Base-by-base conservation (phyloP, 192 early-diverging fungal species). In the Backusella australiensis region DNA sequence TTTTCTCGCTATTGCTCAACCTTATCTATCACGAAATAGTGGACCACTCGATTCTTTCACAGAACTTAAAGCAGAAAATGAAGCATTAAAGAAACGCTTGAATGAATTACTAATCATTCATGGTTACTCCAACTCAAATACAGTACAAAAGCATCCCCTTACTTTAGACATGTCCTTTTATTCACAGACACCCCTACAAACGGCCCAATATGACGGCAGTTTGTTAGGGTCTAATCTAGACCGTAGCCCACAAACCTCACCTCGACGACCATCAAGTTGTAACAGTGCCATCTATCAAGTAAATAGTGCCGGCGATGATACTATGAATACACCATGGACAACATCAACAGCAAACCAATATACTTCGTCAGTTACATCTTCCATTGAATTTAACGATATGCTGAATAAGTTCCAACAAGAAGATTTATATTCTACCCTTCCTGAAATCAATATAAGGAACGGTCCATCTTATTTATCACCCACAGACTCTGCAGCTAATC, bases 1-100 rank as follows among this genome's bases (percentile, higher is more conserved):
- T 3, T 85, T 86, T 69, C 85, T 85, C 66, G 78, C 81, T 71
- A 83, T 85, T 36, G 85, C 84, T 53, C 81, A 80, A 75, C 77
- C 83, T 4, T 86, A 86, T 32, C 75, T 82, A 0, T 81, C 81
- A 41, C 82, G 72, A 53, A 72, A 75, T 39, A 83, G 67, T 15
- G 63, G 72, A 26, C 68, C 82, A 69, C 36, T 86, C 15, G 85
- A 86, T 82, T 84, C 81, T 4, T 84, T 86, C 42, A 42, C 85
- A 34, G 85, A 86, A 46, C 77, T 86, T 19, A 86, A 86, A 74
- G 75, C 80, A n/a, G 85, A 86, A 77, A 86, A 86, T 67, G 83
- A 85, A 69, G 71, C 71, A 41, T 65, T 86, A 14, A 66, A 70
- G 34, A 69, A 76, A n/a, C 77, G 82, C 68, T 68, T 82, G 34